A percentile compares a stretch with the other conserved stretches of the same genome.
Evolutionary conservation across 2,329 filamentous ascomycete species (phyloP).

Genomic region (Colletotrichum lupini): DNA sequence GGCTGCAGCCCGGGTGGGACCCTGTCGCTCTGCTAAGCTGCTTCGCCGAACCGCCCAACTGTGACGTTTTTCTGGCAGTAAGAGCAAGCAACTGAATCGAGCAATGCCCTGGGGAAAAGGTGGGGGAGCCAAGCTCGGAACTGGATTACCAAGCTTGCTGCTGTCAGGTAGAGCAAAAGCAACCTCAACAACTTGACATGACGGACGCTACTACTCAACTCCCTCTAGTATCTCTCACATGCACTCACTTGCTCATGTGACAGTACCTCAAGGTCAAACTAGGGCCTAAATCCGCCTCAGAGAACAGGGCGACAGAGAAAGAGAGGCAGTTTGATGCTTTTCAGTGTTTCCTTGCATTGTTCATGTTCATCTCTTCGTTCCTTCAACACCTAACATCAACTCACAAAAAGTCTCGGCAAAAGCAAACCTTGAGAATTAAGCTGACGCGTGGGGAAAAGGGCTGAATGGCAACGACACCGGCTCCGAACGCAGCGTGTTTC

Average conservation of each 20-base stretch:
- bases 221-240: not conserved
- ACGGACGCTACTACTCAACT: not conserved
- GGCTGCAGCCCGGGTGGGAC: slow-evolving; percentile 10
- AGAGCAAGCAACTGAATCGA: not conserved
- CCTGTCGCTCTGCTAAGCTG: not conserved
- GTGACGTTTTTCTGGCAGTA: slow-evolving; percentile 3
- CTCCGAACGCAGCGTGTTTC: not conserved
- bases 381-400: not conserved
- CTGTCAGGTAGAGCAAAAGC: not conserved
- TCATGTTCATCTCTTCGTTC: not conserved
- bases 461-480: slow-evolving; percentile 15
- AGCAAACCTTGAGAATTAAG: not conserved
- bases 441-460: not conserved
- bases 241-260: not conserved
- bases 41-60: not conserved
- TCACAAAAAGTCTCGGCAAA: not conserved
- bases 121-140: not conserved
- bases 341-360: not conserved
- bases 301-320: not conserved
- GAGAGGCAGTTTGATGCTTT: not conserved
- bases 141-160: slow-evolving; percentile 30
- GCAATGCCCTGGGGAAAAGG: not conserved
- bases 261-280: not conserved
- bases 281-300: not conserved
- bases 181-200: not conserved